phyloP scores from a whole-genome alignment of 106 monocot species.

The Xerophyta viscosa region DNA sequence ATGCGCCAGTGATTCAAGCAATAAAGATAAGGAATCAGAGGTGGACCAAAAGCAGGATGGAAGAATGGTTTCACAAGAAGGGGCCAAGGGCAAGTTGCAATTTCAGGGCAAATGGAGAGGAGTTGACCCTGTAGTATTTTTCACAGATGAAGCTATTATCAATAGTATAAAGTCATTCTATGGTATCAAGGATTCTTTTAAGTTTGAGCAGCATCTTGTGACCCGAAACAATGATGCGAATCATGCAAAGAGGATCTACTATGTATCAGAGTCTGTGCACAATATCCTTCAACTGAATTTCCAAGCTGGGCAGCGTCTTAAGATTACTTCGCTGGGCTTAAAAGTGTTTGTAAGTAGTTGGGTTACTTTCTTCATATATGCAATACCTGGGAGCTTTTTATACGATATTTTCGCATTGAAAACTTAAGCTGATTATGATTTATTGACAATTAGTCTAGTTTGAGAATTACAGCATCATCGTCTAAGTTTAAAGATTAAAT shows the following conservation, averaged over 20 bases:
- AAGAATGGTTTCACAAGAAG: too few relatives aligned
- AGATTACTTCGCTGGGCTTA: constrained; percentile 91
- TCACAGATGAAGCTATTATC: constrained; percentile 51
- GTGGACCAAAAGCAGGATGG: too few relatives aligned
- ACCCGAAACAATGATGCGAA: constrained; percentile 72
- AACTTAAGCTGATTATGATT: too few relatives aligned
- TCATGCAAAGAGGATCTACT: constrained; percentile 94
- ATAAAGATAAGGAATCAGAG: constrained; percentile 6
- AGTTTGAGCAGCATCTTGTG: constrained; percentile 67
- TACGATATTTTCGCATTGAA: too few relatives aligned
- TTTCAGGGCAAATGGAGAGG: constrained; percentile 83
- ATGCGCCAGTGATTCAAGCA: neutral
- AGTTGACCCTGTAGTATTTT: constrained; percentile 91
- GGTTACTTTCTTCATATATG: too few relatives aligned
- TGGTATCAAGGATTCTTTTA: constrained; percentile 70
- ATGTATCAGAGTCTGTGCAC: constrained; percentile 74
- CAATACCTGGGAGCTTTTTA: too few relatives aligned
- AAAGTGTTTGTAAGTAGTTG: constrained; percentile 18
- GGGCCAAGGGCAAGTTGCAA: constrained; percentile 33
- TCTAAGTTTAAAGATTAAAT: too few relatives aligned
- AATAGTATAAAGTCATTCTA: constrained; percentile 70
- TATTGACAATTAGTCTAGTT: too few relatives aligned
- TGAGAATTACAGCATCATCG: too few relatives aligned
- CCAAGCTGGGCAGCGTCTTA: constrained; percentile 74
- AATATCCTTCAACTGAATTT: constrained; percentile 66